These are phyloP conservation scores for Pyrenophora tritici-repentis DNA, from an alignment of 2,329 filamentous ascomycete genomes.

Conservation along the genomic window DNA sequence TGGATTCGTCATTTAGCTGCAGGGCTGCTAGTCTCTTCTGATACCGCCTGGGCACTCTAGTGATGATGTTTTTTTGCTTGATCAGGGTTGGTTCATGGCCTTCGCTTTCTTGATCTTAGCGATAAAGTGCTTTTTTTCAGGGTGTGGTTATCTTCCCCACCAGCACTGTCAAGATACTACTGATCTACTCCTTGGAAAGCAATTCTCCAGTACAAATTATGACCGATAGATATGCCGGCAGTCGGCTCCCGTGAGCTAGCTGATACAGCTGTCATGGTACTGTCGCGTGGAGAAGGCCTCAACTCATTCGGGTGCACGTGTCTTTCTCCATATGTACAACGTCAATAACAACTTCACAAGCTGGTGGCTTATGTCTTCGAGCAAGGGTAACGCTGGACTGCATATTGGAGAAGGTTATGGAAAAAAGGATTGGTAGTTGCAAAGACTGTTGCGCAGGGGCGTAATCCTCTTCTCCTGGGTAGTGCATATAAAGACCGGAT, in stretches of 20 bases:
- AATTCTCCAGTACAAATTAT: neutral
- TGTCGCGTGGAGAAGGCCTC: no score
- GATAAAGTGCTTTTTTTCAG: constrained; percentile 5
- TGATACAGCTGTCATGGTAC: no score
- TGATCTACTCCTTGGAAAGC: no score
- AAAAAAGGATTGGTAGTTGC: neutral
- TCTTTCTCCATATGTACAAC: neutral
- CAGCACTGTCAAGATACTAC: neutral
- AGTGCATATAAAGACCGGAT: constrained; percentile 3
- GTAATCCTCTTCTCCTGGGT: neutral
- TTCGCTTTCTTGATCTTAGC: neutral
- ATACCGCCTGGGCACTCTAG: neutral
- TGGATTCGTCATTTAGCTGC: constrained; percentile 7
- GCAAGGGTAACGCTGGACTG: neutral
- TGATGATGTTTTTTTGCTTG: neutral
- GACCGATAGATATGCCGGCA: no score
- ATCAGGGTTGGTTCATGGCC: neutral
- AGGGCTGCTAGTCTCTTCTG: constrained; percentile 4
- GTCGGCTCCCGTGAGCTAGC: no score
- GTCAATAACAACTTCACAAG: neutral
- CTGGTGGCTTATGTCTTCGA: neutral
- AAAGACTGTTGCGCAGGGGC: constrained; percentile 3
- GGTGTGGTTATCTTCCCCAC: neutral
- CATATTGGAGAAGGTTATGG: neutral
- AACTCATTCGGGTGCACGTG: neutral